phyloP scores from a whole-genome alignment of 2,329 filamentous ascomycete genomes.

The Exophiala aquamarina region DNA sequence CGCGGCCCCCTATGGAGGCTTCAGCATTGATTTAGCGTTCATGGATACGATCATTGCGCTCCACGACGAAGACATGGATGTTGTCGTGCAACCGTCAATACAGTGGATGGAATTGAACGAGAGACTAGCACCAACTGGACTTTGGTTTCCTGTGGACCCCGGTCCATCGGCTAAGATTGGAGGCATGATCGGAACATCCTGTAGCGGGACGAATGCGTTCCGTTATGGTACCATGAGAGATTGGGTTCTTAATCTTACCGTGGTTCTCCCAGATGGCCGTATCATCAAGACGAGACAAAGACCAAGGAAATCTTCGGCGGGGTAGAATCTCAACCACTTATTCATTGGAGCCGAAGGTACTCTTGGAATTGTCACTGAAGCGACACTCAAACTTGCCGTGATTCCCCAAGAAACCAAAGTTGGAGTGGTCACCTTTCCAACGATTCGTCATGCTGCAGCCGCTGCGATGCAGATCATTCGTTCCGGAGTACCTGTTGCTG shows the following conservation, averaged over 20 bases:
- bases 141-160: slow-evolving; percentile 91
- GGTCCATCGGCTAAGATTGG: slow-evolving; percentile 63
- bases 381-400: slow-evolving; percentile 75
- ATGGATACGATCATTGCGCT: slow-evolving; percentile 83
- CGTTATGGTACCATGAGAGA: slow-evolving; percentile 76
- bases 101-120: slow-evolving; percentile 91
- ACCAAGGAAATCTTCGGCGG: slow-evolving; percentile 78
- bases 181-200: slow-evolving; percentile 67
- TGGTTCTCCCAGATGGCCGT: slow-evolving; percentile 68
- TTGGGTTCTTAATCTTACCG: slow-evolving; percentile 70
- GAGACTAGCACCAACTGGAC: slow-evolving; percentile 67
- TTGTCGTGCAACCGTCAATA: slow-evolving; percentile 87
- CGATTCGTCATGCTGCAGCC: slow-evolving; percentile 71
- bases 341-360: slow-evolving; percentile 84
- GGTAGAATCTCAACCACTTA: slow-evolving; percentile 77
- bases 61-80: slow-evolving; percentile 85
- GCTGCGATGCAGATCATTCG: slow-evolving; percentile 76
- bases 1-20: slow-evolving; percentile 78
- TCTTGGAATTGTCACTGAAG: slow-evolving; percentile 77
- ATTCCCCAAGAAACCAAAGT: slow-evolving; percentile 75
- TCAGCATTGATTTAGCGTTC: slow-evolving; percentile 83
- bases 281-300: slow-evolving; percentile 69
- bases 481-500: slow-evolving; percentile 69
- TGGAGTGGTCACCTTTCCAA: slow-evolving; percentile 76
- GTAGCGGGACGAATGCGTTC: slow-evolving; percentile 61